Percentiles rank a stretch among this genome's conserved stretches.
These are phyloP conservation scores for Xylaria grammica DNA, from an alignment of 495 filamentous ascomycete species.

Conservation along the genomic window DNA sequence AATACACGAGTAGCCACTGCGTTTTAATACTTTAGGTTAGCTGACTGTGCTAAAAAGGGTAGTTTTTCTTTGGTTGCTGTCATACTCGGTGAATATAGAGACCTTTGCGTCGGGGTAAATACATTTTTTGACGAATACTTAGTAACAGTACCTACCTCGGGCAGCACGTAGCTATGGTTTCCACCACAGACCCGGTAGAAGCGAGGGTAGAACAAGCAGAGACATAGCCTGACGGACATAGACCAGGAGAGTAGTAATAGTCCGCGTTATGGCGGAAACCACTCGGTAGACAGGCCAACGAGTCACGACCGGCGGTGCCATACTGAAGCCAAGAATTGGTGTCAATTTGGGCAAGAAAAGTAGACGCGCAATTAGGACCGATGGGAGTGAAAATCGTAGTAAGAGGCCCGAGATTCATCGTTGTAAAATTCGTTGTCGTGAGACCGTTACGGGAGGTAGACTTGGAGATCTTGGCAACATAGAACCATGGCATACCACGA, in stretches of 20 bases:
- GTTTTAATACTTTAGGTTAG: no score
- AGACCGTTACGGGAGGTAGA: no score
- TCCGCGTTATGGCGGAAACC: neutral
- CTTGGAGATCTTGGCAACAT: no score
- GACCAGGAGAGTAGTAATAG: neutral
- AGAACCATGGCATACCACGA: no score
- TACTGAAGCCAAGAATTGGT: neutral
- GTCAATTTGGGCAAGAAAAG: neutral
- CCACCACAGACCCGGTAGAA: neutral
- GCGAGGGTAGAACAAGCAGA: neutral
- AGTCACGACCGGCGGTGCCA: neutral
- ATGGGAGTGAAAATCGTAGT: slow-evolving; percentile 8
- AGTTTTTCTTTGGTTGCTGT: no score
- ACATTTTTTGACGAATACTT: no score
- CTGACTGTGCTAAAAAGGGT: no score
- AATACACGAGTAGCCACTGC: no score
- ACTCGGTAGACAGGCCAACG: neutral
- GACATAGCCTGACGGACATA: neutral
- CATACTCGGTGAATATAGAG: no score
- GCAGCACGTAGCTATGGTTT: neutral
- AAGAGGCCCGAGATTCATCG: slow-evolving; percentile 12
- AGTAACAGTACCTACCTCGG: neutral
- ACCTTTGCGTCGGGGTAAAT: no score
- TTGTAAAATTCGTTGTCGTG: no score
- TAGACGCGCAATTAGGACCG: neutral